Evolutionary conservation across 2,329 filamentous ascomycete species (phyloP).

Genomic region (Ophiocordyceps camponoti-rufipedis): DNA sequence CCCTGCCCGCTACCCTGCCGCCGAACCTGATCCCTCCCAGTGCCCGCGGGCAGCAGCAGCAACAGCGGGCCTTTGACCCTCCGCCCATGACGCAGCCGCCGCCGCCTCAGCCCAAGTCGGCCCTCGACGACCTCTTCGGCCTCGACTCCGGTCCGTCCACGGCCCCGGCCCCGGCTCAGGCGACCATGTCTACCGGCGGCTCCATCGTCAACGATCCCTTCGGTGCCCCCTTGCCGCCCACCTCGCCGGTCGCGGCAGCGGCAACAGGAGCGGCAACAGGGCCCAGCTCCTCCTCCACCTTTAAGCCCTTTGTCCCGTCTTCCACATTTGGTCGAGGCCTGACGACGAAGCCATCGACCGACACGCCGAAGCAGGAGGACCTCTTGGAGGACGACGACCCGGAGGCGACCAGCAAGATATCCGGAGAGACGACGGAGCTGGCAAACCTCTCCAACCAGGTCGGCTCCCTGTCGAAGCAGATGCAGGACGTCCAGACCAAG

Average conservation of each 20-base stretch:
- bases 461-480: slow-evolving; percentile 75
- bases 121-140: slow-evolving; percentile 85
- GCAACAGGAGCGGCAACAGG: slow-evolving; percentile 10
- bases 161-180: slow-evolving; percentile 35
- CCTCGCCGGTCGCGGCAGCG: slow-evolving; percentile 35
- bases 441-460: slow-evolving; percentile 96
- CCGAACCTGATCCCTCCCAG: slow-evolving; percentile 70
- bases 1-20: slow-evolving; percentile 61
- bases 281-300: slow-evolving; percentile 24
- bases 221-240: slow-evolving; percentile 27
- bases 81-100: slow-evolving; percentile 19
- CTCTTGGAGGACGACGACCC: slow-evolving; percentile 80
- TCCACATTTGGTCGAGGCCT: slow-evolving; percentile 82
- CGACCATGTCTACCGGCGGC: slow-evolving; percentile 53
- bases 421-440: slow-evolving; percentile 76
- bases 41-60: slow-evolving; percentile 49
- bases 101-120: slow-evolving; percentile 48
- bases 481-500: slow-evolving; percentile 81
- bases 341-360: slow-evolving; percentile 58
- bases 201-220: slow-evolving; percentile 50
- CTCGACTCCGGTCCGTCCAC: slow-evolving; percentile 48
- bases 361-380: slow-evolving; percentile 42
- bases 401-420: slow-evolving; percentile 74
- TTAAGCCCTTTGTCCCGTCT: slow-evolving; percentile 83
- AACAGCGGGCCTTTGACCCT: slow-evolving; percentile 32